Evolutionary conservation across 805 yeast genomes (phyloP), one percentile per base, ranked within the genome.

Genomic region (Kodamaea kaohsiungensis): DNA sequence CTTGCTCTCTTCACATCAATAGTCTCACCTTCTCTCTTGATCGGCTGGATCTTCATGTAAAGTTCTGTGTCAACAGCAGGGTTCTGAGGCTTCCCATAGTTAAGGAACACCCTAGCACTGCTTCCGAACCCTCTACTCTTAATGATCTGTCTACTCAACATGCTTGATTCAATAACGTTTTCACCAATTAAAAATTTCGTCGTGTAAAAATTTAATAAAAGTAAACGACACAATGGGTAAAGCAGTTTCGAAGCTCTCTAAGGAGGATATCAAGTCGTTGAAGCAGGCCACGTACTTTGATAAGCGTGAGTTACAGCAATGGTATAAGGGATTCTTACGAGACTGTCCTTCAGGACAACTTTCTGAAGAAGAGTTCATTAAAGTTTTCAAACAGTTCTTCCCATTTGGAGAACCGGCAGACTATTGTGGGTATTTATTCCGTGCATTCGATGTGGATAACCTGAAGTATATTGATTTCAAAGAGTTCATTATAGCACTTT

Each of bases 341-440:
- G 99, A 95, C 69, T 93, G 97, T 68, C 98, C 98, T 1, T 79
- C 84, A 35, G 98, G 98, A 0, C 92, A 87, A 67, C 77, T 95
- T 25, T 84, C 91, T 2, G 88, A 87, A 64, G 89, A 87, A 48
- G 98, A 95, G 65, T 91, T 95, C 69, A 85, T 88, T 60, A 90
- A 89, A 69, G 92, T 95, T 16, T 96, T 92, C 75, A 90, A 90
- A 68, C 98, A 95, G 66, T 95, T 93, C 70, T 95, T 95, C 78
- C 99, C 99, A 16, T 95, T 95, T 76, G 99, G 99, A 0, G 97
- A 93, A 64, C 97, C 99, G 0, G 83, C 88, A 2, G 93, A 91
- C 55, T 95, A 91, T 72, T 90, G 97, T 53, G 89, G 85, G 54
- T 88, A 87, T 61, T 87, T 96, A 13, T 95, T 95, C 72, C 84